Evolutionary conservation across 164 flowering plant genomes (phyloP).

Genomic region (Santalum album): DNA sequence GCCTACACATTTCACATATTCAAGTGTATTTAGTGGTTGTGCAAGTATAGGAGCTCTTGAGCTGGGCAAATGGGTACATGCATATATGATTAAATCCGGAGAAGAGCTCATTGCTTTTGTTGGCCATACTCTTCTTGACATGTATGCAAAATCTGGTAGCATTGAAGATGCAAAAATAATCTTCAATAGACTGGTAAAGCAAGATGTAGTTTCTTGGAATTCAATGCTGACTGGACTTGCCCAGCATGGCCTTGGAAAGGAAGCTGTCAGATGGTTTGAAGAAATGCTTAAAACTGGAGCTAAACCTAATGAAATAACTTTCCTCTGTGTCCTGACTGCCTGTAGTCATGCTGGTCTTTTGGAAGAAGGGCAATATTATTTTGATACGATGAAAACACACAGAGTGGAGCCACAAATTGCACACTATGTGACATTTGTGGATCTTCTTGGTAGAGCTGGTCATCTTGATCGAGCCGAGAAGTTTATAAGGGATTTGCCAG

Average conservation of each 20-base stretch:
- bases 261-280: conserved; percentile 33
- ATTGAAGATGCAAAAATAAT: conserved; percentile 52
- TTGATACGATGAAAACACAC: conserved; percentile 44
- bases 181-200: conserved; percentile 40
- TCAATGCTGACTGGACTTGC: conserved; percentile 64
- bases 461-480: conserved; percentile 34
- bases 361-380: conserved; percentile 45
- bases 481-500: conserved; percentile 47
- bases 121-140: conserved; percentile 57
- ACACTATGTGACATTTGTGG: conserved; percentile 61
- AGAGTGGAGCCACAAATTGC: conserved; percentile 32
- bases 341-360: conserved; percentile 63
- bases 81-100: conserved; percentile 54
- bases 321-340: conserved; percentile 61
- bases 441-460: conserved; percentile 67
- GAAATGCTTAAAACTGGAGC: conserved; percentile 40
- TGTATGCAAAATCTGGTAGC: conserved; percentile 70
- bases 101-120: conserved; percentile 38
- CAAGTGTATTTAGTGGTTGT: conserved; percentile 47
- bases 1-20: conserved; percentile 57
- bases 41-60: conserved; percentile 55
- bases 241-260: conserved; percentile 55
- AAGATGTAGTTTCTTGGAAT: conserved; percentile 63
- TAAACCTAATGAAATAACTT: conserved; percentile 48
- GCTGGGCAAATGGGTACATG: conserved; percentile 72